Evolutionary conservation across 768 basidiomycete species (phyloP).

Genomic region (Boletus huronensis): DNA sequence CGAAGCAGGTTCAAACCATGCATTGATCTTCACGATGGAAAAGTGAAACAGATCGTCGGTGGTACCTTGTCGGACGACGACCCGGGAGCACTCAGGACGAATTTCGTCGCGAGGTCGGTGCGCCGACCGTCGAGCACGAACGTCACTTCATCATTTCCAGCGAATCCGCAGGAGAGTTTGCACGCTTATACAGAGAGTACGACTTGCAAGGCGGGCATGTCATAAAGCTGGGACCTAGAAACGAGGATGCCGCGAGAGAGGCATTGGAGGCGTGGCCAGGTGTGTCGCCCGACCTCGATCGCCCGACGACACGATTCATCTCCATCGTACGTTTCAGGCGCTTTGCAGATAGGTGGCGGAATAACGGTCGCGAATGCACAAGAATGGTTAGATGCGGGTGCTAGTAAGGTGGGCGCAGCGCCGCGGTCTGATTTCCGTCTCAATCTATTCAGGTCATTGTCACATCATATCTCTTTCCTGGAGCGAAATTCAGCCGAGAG

Average conservation of each 20-base stretch:
- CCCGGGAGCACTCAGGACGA: conserved; percentile 67
- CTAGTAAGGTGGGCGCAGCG: conserved; percentile 66
- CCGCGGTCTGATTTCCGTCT: conserved; percentile 3
- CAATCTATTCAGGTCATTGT: conserved; percentile 73
- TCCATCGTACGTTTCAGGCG: conserved; percentile 41
- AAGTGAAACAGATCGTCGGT: conserved; percentile 98
- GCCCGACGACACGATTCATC: neutral
- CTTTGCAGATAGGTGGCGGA: conserved; percentile 90
- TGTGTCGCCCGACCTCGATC: conserved; percentile 22
- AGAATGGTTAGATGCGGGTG: conserved; percentile 84
- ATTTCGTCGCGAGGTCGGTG: conserved; percentile 81
- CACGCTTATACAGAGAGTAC: conserved; percentile 68
- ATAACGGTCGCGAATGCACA: conserved; percentile 78
- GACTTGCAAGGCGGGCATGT: conserved; percentile 85
- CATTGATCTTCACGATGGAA: conserved; percentile 93
- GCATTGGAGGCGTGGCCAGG: conserved; percentile 85
- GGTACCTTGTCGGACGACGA: conserved; percentile 77
- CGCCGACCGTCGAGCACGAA: neutral
- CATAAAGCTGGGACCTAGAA: conserved; percentile 90
- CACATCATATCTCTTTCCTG: conserved; percentile 94
- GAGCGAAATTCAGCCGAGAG: conserved; percentile 71
- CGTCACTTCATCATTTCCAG: conserved; percentile 38
- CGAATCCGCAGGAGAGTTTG: conserved; percentile 76
- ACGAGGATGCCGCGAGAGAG: conserved; percentile 83
- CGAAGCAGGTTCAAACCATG: conserved; percentile 79